Evolutionary conservation across 805 yeast species (phyloP), one percentile per base, ranked within the genome.

Genomic region (Ogataea salicorniae): DNA sequence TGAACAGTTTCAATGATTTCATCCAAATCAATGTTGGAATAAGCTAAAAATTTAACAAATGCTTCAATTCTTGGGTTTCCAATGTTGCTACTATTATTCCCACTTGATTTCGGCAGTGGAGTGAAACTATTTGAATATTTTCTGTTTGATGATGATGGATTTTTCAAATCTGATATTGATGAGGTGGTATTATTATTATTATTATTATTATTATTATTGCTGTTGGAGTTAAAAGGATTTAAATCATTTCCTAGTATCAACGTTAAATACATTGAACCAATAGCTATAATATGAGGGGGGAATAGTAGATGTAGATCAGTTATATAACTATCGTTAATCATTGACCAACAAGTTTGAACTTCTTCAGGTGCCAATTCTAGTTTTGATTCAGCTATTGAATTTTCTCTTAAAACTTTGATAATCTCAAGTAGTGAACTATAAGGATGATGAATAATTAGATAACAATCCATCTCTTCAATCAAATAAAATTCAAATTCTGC

Each of bases 401-500:
- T 60, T 8, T 52, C 63, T 52, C 68, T 77, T 56, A 69, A 67
- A 48, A 65, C 73, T 59, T 59, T 66, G 4, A 70, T 68, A 5
- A 86, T 72, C 60, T 77, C 84, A 26, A 77, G 63, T 50, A 86
- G 66, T 2, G 88, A 75, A 50, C 76, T 71, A 63, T 86, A 86
- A 0, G 94, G 94, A 60, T 85, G 94, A 60, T 85, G 87, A 2
- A 85, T 73, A n/a, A 84, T 72, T 51, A 87, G 59, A 59, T 74
- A 84, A 66, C 85, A 74, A 59, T 85, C 80, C 68, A 94, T 73
- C 63, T 91, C 98, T 58, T 90, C 97, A 17, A 94, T 83, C 39
- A 94, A 65, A 61, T 92, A 94, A 63, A 94, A 94, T 67, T 94
- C 99, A 67, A 95, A 87, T 62, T 94, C 98, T 0, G 98, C 97